These are phyloP conservation scores for Metarhizium brunneum DNA, from an alignment of 2,329 filamentous ascomycete species.

Conservation along the genomic window DNA sequence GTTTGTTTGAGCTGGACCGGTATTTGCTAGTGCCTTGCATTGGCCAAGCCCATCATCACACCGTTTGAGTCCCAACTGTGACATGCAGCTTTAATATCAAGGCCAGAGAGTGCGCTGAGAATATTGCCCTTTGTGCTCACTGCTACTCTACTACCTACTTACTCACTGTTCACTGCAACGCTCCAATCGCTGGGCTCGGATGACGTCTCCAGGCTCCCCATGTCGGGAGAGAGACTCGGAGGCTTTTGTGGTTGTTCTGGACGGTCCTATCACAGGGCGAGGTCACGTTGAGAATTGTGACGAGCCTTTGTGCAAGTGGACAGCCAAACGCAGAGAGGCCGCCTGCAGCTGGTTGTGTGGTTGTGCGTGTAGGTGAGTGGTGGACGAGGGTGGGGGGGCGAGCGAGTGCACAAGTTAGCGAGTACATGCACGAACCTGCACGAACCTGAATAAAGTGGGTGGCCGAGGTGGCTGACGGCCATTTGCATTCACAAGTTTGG, in stretches of 20 bases:
- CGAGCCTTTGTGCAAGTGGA: conserved; percentile 18
- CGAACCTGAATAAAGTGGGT: conserved; percentile 1
- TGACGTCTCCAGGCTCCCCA: background rate
- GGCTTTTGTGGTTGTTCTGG: conserved; percentile 12
- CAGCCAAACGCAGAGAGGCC: conserved; percentile 6
- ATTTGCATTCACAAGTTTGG: conserved; percentile 1
- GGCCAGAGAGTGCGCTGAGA: background rate
- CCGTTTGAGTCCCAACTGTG: background rate
- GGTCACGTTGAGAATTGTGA: conserved; percentile 16
- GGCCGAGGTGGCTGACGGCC: conserved; percentile 1
- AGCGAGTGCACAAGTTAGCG: conserved; percentile 1
- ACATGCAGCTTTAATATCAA: background rate
- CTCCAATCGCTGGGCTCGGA: conserved; percentile 9
- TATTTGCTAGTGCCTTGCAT: conserved; percentile 13
- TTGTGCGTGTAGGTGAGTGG: conserved; percentile 5
- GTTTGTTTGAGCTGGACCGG: background rate
- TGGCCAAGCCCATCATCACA: conserved; percentile 7
- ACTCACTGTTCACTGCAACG: background rate
- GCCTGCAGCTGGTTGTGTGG: conserved; percentile 6
- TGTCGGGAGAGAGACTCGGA: background rate
- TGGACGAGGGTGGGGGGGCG: background rate
- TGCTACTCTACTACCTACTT: no score
- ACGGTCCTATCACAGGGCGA: conserved; percentile 20
- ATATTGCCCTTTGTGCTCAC: background rate
- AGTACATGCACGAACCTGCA: background rate